Conservation (phyloP, 2,329 filamentous ascomycete genomes). For the Parafenestella ontariensis region DNA sequence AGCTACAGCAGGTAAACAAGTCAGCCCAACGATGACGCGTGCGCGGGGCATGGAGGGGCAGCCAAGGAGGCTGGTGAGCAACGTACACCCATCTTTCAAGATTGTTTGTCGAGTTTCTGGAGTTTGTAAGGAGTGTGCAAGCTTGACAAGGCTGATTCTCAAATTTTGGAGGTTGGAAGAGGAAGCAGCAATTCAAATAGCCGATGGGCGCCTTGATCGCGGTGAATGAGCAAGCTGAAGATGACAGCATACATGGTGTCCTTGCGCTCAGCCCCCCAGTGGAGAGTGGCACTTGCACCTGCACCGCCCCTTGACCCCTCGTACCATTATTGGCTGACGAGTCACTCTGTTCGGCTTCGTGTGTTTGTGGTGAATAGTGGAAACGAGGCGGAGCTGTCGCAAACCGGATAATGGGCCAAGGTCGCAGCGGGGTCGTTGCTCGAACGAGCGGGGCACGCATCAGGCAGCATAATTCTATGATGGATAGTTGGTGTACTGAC, state of each 20-base stretch:
- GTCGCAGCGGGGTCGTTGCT: neutral
- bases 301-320: neutral
- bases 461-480: neutral
- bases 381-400: neutral
- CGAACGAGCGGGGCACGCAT: conserved; percentile 1
- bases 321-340: neutral
- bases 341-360: neutral
- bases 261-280: conserved; percentile 2
- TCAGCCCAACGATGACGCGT: conserved; percentile 36
- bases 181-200: conserved; percentile 17
- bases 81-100: conserved; percentile 30
- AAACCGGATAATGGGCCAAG: neutral
- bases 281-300: neutral
- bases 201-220: conserved; percentile 13
- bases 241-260: conserved; percentile 3
- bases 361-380: neutral
- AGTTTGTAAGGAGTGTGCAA: neutral
- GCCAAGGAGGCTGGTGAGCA: conserved; percentile 9
- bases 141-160: conserved; percentile 17
- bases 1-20: conserved; percentile 44
- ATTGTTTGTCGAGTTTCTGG: neutral
- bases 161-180: conserved; percentile 2
- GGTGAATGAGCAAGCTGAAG: conserved; percentile 6
- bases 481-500: neutral
- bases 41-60: conserved; percentile 31